These are phyloP conservation scores for Exophiala calicioides DNA, from an alignment of 2,329 filamentous ascomycete species.

Conservation along the genomic window DNA sequence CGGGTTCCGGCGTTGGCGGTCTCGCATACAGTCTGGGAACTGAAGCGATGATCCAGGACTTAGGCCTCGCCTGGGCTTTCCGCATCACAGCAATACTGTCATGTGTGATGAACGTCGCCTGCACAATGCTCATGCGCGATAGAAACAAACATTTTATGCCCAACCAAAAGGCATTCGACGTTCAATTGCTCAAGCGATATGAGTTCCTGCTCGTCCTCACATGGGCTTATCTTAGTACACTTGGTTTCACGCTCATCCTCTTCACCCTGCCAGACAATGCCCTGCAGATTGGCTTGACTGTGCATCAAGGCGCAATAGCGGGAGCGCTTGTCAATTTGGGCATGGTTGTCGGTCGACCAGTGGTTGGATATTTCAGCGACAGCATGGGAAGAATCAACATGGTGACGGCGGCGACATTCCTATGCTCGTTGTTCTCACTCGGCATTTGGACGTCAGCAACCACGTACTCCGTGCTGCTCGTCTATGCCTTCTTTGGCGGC, in stretches of 20 bases:
- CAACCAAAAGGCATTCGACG: conserved; percentile 24
- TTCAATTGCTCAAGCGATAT: conserved; percentile 17
- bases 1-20: conserved; percentile 34
- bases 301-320: conserved; percentile 41
- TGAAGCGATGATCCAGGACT: conserved; percentile 27
- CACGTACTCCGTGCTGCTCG: conserved; percentile 42
- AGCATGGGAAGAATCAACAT: conserved; percentile 44
- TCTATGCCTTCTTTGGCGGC: conserved; percentile 48
- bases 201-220: conserved; percentile 26
- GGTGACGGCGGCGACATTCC: conserved; percentile 41
- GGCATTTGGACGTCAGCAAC: conserved; percentile 49
- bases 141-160: conserved; percentile 28
- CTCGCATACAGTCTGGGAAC: conserved; percentile 31
- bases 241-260: conserved; percentile 50
- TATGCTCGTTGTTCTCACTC: conserved; percentile 42
- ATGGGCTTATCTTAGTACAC: conserved; percentile 47
- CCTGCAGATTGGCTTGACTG: conserved; percentile 42
- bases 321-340: conserved; percentile 50
- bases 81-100: conserved; percentile 32
- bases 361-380: conserved; percentile 49
- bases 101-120: conserved; percentile 24
- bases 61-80: conserved; percentile 32
- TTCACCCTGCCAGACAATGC: conserved; percentile 50
- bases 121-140: conserved; percentile 31
- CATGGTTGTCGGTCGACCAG: conserved; percentile 48